Conservation (phyloP, 176 grass and related monocot species). For the Oryza meridionalis region DNA sequence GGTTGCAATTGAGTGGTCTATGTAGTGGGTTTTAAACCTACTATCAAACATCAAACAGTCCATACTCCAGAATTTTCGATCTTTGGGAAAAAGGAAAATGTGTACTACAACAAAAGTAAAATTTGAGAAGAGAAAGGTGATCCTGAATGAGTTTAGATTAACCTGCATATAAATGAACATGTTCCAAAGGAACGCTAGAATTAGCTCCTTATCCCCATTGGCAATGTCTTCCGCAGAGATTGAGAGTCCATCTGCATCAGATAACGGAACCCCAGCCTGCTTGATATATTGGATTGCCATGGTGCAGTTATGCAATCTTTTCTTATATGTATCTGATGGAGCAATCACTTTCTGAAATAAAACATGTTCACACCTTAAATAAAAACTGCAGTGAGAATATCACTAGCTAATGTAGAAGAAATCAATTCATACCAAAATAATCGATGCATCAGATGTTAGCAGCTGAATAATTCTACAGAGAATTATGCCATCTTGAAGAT, state of each 20-base stretch:
- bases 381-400: not conserved
- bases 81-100: not conserved
- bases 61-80: conserved; percentile 4
- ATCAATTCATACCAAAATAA: conserved; percentile 48
- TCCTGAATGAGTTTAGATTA: conserved; percentile 9
- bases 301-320: conserved; percentile 64
- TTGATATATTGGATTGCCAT: conserved; percentile 55
- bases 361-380: conserved; percentile 31
- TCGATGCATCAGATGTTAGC: conserved; percentile 53
- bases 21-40: not conserved
- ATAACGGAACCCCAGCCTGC: conserved; percentile 46
- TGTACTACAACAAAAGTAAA: conserved; percentile 1
- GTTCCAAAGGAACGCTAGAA: conserved; percentile 64
- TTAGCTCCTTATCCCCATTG: conserved; percentile 66
- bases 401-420: not conserved
- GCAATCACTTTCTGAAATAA: conserved; percentile 58
- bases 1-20: not conserved
- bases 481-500: conserved; percentile 72
- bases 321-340: conserved; percentile 62
- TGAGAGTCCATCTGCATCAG: conserved; percentile 55
- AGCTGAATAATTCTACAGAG: conserved; percentile 70
- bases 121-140: not conserved
- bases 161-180: conserved; percentile 64
- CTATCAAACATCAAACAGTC: conserved; percentile 5
- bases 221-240: conserved; percentile 60